Evolutionary conservation across 345 rosid species (phyloP), one percentile per base, ranked within the genome.

Genomic region (Gossypium stocksii): DNA sequence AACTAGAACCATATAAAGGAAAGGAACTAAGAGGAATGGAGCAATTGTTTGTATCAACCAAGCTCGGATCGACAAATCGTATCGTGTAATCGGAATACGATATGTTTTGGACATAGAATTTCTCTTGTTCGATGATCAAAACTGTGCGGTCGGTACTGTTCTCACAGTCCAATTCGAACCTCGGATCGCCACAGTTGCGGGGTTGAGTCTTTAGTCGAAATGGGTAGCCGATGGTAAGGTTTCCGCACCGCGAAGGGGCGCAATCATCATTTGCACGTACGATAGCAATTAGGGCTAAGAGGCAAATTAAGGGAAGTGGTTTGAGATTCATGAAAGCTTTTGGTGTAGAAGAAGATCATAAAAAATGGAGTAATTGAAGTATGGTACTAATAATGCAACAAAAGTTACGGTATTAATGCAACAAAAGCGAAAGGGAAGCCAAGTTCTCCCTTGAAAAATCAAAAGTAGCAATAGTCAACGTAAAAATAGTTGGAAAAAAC

Each of bases 1-100:
- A 34, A 34, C 7, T 34, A 23, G 9, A 11, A 59, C 2, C 4
- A 25, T 0, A 11, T 10, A 23, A 25, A 59, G 63, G 63, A 13
- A 59, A 60, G 19, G 57, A 25, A 69, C 12, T 17, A 5, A 25
- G 72, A 68, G 72, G 54, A 22, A 49, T 9, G 73, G 73, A 69
- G 25, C 73, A 69, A 48, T 69, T 25, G 29, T 69, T 44, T 27
- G 9, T 16, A 6, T 3, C 17, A 16, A 17, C 6, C 25, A 71
- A 44, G 16, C 51, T 54, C 2, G 23, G 27, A 19, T 53, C 23
- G 1, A 53, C 2, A 11, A 53, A 3, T 17, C 16, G 22, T 15
- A 71, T 54, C 7, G 43, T 4, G 3, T 12, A 1, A 49, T 53
- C 2, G 11, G 15, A 4, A 70, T 71, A 54, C 2, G 25, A 27